These are phyloP conservation scores for Trichoderma sp. DNA, from an alignment of 2,329 filamentous ascomycete genomes.

Conservation along the genomic window DNA sequence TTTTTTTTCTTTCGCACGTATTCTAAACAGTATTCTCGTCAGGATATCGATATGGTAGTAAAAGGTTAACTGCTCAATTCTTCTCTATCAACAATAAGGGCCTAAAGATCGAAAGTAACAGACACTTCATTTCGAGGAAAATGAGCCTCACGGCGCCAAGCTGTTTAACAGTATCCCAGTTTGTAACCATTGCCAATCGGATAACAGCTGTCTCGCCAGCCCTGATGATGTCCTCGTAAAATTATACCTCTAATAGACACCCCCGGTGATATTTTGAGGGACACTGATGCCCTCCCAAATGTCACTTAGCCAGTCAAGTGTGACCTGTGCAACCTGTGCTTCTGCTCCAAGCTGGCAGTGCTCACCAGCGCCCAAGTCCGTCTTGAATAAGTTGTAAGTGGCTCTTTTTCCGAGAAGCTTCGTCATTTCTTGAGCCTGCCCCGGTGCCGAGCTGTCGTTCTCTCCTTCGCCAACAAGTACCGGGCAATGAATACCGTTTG, in stretches of 20 bases:
- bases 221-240: neutral
- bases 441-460: neutral
- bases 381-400: neutral
- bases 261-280: neutral
- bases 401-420: neutral
- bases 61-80: neutral
- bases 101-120: neutral
- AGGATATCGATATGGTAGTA: neutral
- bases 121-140: too few species aligned
- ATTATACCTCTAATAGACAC: neutral
- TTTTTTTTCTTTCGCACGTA: neutral
- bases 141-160: neutral
- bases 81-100: neutral
- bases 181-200: neutral
- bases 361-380: neutral
- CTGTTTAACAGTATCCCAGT: neutral
- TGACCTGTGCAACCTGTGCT: neutral
- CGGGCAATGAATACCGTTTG: neutral
- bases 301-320: neutral
- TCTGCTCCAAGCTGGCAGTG: neutral
- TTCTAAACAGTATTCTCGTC: neutral
- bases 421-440: neutral
- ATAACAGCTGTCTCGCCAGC: neutral
- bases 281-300: neutral
- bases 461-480: neutral